These are phyloP conservation scores for Cladophialophora yegresii DNA, from an alignment of 2,329 filamentous ascomycete species.

Conservation along the genomic window DNA sequence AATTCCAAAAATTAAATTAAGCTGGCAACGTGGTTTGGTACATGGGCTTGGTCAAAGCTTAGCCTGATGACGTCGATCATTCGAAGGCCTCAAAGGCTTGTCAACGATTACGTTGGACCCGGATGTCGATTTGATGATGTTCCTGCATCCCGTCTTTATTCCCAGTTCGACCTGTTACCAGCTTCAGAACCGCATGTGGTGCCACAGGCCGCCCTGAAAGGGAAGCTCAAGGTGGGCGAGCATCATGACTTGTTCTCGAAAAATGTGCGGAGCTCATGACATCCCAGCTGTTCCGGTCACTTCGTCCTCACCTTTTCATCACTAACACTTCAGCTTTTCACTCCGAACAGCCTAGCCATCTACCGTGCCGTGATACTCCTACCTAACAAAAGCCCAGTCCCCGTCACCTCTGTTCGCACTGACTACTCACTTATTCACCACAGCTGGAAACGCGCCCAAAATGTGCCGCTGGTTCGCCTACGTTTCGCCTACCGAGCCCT, in stretches of 20 bases:
- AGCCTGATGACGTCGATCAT: not conserved
- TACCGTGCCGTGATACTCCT: not conserved
- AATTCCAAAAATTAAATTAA: not conserved
- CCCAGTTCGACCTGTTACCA: conserved; percentile 10
- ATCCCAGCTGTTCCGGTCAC: not conserved
- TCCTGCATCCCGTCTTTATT: conserved; percentile 16
- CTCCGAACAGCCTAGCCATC: conserved; percentile 11
- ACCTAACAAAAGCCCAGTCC: not conserved
- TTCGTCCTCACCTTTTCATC: not conserved
- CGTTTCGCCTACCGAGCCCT: conserved; percentile 55
- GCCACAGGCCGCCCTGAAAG: not conserved
- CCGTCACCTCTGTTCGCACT: not conserved
- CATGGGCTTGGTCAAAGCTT: conserved; percentile 2
- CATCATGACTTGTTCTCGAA: conserved; percentile 2
- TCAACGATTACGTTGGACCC: conserved; percentile 11
- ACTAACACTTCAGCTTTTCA: not conserved
- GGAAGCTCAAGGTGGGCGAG: not conserved
- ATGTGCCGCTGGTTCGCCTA: conserved; percentile 61
- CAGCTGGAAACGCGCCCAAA: conserved; percentile 13
- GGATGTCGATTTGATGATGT: not conserved
- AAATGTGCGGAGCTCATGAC: not conserved
- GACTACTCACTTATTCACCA: not conserved
- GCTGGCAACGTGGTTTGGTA: not conserved
- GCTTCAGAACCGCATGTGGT: not conserved
- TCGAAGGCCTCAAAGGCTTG: not conserved